Base-by-base conservation (phyloP, 257 asterid species). In the Jacaranda copaia region DNA sequence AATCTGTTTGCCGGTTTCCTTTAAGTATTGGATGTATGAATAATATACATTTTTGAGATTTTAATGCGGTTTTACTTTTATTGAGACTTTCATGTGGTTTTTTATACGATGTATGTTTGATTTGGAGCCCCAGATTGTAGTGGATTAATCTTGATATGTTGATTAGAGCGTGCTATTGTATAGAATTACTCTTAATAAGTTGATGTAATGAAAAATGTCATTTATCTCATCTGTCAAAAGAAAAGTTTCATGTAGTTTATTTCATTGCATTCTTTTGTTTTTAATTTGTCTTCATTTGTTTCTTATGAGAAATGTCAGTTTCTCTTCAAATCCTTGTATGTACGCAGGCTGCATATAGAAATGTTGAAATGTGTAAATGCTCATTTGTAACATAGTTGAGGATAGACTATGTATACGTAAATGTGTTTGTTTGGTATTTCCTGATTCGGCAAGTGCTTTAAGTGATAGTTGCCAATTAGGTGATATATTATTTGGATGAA, bases 401-500 rank as follows among this genome's bases (percentile, higher is more conserved):
- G 36, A 11, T 76, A 40, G 45, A 39, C 63, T 38, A 20, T 71
- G 39, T 67, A 13, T 51, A 42, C 38, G 40, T 75, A 53, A 51
- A 56, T 53, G 71, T 18, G 18, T 42, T 48, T 64, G 15, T 49
- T 61, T 15, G n/a, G 35, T 62, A 8, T 25, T 68, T 65, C 73
- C 68, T 36, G 62, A 48, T 52, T 52, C 52, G 70, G 68, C 61
- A 49, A 76, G 62, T 78, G 74, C 68, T 84, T 53, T 40, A 40
- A 57, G 6, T 15, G 43, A 18, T 63, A 13, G 56, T 59, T 60
- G 49, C 65, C 49, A 68, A 58, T 80, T n/a, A 32, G 49, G 25
- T 68, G 45, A 53, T 62, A 13, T 20, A 68, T 79, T 67, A 70
- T 76, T 8, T 64, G 38, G 20, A 52, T 49, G 72, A 43, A 56